Evolutionary conservation across 331 rosid species (phyloP).

Genomic region (Phaseolus coccineus): DNA sequence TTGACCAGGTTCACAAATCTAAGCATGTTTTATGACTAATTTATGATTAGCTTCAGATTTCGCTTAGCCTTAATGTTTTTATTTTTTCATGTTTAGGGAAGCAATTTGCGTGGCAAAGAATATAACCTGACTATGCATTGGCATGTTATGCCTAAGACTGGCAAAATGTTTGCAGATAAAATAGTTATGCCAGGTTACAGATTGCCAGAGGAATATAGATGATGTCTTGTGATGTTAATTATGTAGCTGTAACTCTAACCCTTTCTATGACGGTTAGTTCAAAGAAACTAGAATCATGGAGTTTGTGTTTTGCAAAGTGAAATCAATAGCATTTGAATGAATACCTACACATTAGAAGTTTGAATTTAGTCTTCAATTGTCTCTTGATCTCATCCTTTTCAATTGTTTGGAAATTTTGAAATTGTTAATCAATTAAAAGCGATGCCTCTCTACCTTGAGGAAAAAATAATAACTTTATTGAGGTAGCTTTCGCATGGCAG

Average conservation of each 20-base stretch:
- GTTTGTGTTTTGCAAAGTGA: not conserved
- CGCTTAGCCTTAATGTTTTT: conserved; percentile 1
- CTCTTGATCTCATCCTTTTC: too few species aligned
- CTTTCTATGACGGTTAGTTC: conserved; percentile 38
- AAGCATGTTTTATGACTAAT: conserved; percentile 6
- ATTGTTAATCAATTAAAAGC: too few species aligned
- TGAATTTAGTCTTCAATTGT: not conserved
- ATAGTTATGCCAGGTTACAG: conserved; percentile 75
- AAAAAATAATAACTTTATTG: too few species aligned
- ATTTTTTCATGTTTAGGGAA: conserved; percentile 63
- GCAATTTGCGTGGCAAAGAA: conserved; percentile 73
- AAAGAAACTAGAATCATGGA: conserved; percentile 42
- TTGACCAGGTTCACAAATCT: conserved; percentile 67
- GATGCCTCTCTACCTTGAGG: too few species aligned
- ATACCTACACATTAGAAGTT: not conserved
- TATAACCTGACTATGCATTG: conserved; percentile 89
- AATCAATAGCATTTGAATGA: not conserved
- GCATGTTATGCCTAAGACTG: conserved; percentile 98
- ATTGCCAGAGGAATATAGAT: conserved; percentile 82
- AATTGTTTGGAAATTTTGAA: too few species aligned
- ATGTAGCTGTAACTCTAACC: conserved; percentile 54
- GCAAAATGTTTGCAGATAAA: conserved; percentile 84
- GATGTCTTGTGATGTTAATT: conserved; percentile 47
- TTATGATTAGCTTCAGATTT: not conserved
- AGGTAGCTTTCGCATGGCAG: not conserved